These are phyloP conservation scores for Galerina sulciceps DNA, from an alignment of 768 basidiomycete species.

Conservation along the genomic window DNA sequence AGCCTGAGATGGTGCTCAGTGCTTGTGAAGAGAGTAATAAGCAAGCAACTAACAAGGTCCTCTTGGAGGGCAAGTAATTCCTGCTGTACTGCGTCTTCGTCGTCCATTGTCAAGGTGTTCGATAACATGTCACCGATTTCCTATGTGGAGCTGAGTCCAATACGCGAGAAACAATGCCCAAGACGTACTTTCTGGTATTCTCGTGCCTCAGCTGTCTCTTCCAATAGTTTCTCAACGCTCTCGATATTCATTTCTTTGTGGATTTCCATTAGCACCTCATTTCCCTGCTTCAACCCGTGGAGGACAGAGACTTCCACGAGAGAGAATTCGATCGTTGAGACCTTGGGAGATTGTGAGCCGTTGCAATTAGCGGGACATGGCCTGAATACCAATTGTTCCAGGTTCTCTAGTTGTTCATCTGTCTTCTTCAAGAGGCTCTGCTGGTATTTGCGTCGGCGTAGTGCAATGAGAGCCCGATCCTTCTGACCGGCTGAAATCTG, in stretches of 20 bases:
- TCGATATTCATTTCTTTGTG: constrained; percentile 94
- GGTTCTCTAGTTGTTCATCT: constrained; percentile 83
- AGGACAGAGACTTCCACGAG: constrained; percentile 91
- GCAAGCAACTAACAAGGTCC: constrained; percentile 52
- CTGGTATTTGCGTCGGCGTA: constrained; percentile 93
- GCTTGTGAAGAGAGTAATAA: constrained; percentile 2
- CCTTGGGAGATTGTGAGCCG: constrained; percentile 48
- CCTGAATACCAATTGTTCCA: constrained; percentile 80
- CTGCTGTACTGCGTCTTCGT: constrained; percentile 91
- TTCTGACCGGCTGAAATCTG: constrained; percentile 84
- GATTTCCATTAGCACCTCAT: constrained; percentile 89
- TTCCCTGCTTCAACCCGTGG: constrained; percentile 92
- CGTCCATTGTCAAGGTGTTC: constrained; percentile 81
- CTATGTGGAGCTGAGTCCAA: constrained; percentile 44
- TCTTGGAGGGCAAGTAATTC: constrained; percentile 77
- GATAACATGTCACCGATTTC: constrained; percentile 90
- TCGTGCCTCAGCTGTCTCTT: constrained; percentile 90
- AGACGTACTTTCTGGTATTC: constrained; percentile 80
- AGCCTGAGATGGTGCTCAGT: constrained; percentile 19
- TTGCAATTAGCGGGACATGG: background rate
- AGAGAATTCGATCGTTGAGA: constrained; percentile 96
- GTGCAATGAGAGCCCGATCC: constrained; percentile 83
- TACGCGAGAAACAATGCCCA: background rate
- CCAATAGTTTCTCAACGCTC: constrained; percentile 91
- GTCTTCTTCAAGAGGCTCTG: constrained; percentile 87